Conservation (phyloP, 768 basidiomycete genomes). For the Leccinum longicurvipes region DNA sequence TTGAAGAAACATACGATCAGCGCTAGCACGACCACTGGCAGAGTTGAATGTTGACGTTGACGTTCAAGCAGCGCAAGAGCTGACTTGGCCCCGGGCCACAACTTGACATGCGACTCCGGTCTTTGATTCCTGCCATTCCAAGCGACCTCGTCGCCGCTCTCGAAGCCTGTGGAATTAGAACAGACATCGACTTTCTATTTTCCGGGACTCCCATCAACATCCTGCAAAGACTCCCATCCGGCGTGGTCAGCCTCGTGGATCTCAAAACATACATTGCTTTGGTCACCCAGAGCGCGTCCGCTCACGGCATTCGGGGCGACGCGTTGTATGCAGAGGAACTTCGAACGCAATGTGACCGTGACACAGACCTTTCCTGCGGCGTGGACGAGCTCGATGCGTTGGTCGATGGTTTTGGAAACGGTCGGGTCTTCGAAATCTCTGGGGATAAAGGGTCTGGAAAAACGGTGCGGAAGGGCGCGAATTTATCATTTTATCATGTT, state of each 20-base stretch:
- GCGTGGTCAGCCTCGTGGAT: slow-evolving; percentile 46
- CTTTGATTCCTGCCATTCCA: slow-evolving; percentile 36
- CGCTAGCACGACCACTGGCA: too few species aligned
- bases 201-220: slow-evolving; percentile 46
- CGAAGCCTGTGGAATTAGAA: slow-evolving; percentile 47
- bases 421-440: slow-evolving; percentile 63
- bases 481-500: neutral
- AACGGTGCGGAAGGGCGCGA: slow-evolving; percentile 47
- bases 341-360: slow-evolving; percentile 11
- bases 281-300: slow-evolving; percentile 43
- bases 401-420: slow-evolving; percentile 46
- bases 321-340: slow-evolving; percentile 19
- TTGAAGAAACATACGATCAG: neutral
- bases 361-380: slow-evolving; percentile 31
- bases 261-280: slow-evolving; percentile 39
- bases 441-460: slow-evolving; percentile 66
- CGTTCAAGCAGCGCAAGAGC: too few species aligned
- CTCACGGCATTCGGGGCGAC: slow-evolving; percentile 37
- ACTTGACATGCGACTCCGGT: slow-evolving; percentile 22
- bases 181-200: slow-evolving; percentile 58
- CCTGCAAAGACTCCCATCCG: slow-evolving; percentile 47
- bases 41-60: too few species aligned
- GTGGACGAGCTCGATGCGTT: slow-evolving; percentile 50
- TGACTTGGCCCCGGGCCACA: too few species aligned
- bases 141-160: slow-evolving; percentile 44